Evolutionary conservation across 306 rosid genomes (phyloP).

Genomic region (Dryas octopetala): DNA sequence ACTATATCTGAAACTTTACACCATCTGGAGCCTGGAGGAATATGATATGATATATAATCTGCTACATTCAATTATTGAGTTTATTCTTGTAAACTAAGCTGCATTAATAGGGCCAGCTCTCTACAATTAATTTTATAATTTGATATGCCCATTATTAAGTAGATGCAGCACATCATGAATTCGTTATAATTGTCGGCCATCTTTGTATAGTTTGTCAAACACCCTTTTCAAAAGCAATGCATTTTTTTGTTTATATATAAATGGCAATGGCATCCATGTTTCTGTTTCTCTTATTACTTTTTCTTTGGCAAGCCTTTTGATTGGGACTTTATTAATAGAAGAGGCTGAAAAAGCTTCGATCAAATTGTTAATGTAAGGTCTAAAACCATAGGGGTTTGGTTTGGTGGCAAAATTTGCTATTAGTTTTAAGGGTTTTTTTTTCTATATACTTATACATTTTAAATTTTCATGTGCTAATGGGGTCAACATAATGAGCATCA

Average conservation of each 20-base stretch:
- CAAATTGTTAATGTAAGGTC: not conserved
- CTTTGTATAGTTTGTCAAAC: not conserved
- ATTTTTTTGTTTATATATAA: not conserved
- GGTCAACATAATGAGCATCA: constrained; percentile 40
- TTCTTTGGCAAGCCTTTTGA: not conserved
- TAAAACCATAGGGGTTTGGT: not conserved
- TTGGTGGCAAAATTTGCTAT: too few species aligned
- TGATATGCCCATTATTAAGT: constrained; percentile 7
- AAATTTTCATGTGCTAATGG: constrained; percentile 23
- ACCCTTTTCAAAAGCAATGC: not conserved
- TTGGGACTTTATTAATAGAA: not conserved
- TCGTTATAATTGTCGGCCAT: constrained; percentile 11
- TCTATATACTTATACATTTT: not conserved
- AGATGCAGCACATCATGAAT: not conserved
- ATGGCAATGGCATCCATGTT: constrained; percentile 20
- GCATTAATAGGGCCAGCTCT: constrained; percentile 6
- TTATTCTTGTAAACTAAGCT: not conserved
- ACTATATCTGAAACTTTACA: not conserved
- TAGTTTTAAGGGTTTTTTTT: too few species aligned
- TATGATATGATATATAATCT: not conserved
- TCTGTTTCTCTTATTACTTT: constrained; percentile 2
- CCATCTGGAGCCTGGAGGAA: not conserved
- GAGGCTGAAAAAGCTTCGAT: not conserved
- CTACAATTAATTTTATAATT: not conserved
- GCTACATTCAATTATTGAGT: constrained; percentile 3